phyloP scores from a whole-genome alignment of 169 alveolate genomes.

The Cryptosporidium sp. region DNA sequence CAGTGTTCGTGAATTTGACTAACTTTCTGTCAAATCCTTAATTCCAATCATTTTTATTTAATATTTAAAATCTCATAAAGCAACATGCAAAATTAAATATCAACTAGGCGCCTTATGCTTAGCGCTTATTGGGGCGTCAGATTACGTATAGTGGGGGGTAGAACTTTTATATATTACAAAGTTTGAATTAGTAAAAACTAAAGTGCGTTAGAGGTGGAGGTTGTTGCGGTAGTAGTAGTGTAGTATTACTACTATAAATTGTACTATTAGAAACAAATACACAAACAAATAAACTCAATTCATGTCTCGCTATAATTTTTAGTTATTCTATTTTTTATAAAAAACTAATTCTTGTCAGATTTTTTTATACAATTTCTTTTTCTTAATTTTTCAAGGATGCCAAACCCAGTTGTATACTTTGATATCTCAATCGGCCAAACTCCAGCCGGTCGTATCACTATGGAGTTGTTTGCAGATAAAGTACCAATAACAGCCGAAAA shows the following conservation, averaged over 20 bases:
- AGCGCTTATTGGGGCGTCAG: background rate
- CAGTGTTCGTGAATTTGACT: background rate
- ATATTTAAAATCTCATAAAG: background rate
- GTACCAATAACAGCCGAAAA: slow-evolving; percentile 90
- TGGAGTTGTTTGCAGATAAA: slow-evolving; percentile 92
- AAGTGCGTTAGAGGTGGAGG: slow-evolving; percentile 3
- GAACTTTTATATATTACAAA: background rate
- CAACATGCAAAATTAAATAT: slow-evolving; percentile 5
- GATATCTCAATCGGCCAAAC: slow-evolving; percentile 84
- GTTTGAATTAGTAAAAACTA: background rate
- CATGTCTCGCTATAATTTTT: slow-evolving; percentile 6
- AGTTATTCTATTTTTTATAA: slow-evolving; percentile 1
- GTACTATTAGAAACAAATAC: background rate
- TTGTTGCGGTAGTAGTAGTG: background rate
- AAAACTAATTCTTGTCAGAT: background rate
- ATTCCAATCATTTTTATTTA: background rate
- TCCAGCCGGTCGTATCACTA: slow-evolving; percentile 90
- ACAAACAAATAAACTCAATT: background rate
- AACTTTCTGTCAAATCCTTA: background rate
- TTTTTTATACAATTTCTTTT: background rate
- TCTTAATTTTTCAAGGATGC: slow-evolving; percentile 23
- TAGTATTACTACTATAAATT: background rate
- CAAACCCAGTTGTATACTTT: slow-evolving; percentile 79
- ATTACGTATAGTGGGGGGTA: slow-evolving; percentile 44
- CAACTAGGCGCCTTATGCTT: background rate